phyloP scores from a whole-genome alignment of 345 rosid genomes.

The Balakata baccata region DNA sequence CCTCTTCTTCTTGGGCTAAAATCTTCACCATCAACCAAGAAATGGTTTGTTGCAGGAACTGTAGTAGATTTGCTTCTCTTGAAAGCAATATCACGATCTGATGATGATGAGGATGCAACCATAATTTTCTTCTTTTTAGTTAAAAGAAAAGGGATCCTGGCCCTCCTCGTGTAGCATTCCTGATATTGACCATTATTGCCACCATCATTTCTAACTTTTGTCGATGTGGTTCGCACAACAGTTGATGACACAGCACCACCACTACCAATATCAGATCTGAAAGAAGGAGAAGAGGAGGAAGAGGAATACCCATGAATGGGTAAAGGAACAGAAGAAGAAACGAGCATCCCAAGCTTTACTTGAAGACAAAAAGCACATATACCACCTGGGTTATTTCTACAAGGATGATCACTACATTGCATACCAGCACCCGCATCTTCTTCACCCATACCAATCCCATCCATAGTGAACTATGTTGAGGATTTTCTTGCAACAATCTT shows the following conservation, averaged over 20 bases:
- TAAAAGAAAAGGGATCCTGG: constrained; percentile 57
- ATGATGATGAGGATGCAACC: constrained; percentile 40
- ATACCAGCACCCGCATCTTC: constrained; percentile 81
- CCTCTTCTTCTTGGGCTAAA: constrained; percentile 59
- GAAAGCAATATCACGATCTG: constrained; percentile 51
- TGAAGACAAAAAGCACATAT: constrained; percentile 98
- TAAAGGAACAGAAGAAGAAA: constrained; percentile 76
- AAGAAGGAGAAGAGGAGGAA: constrained; percentile 67
- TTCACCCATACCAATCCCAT: constrained; percentile 40
- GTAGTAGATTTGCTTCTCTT: constrained; percentile 81
- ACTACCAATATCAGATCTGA: constrained; percentile 67
- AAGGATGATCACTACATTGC: constrained; percentile 79
- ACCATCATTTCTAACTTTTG: constrained; percentile 23
- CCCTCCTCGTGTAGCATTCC: constrained; percentile 37
- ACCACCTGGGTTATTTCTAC: constrained; percentile 82
- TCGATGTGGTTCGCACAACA: constrained; percentile 33
- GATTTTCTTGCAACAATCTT: constrained; percentile 3
- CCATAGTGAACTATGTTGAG: constrained; percentile 23
- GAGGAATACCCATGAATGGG: constrained; percentile 47
- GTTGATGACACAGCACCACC: constrained; percentile 35
- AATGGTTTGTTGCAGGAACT: constrained; percentile 40
- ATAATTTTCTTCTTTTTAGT: constrained; percentile 67
- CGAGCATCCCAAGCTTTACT: constrained; percentile 93
- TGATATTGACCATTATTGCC: constrained; percentile 19
- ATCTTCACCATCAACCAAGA: constrained; percentile 41